Evolutionary conservation across 768 basidiomycete genomes (phyloP), one percentile per base, ranked within the genome.

Genomic region (Suillus brevipes): DNA sequence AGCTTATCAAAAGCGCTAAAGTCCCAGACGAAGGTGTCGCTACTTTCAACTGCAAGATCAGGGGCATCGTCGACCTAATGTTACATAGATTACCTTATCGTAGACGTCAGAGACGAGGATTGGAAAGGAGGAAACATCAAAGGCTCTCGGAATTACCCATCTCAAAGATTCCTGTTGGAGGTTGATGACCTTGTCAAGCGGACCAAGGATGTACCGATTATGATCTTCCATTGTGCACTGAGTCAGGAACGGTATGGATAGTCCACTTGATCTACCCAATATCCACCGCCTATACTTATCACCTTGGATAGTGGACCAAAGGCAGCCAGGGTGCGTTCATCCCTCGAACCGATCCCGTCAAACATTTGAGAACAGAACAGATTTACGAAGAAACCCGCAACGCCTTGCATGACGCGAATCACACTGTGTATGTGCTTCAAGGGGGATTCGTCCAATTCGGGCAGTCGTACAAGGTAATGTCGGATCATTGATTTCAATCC

Each of bases 71-170:
- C 42, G 25, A 40, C 13, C n/a, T 13, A 5, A 20, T 14, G 20
- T 38, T 16, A 14, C 43, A 50, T 59, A 76, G 91, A 94, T 72
- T 94, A 88, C 72, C 74, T 89, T 37, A 83, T 95, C 52, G 84
- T 95, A 47, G 93, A 95, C 74, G 93, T 95, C 38, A 88, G 93
- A n/a, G 92, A 93, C 74, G 85, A 88, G 63, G 93, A 95, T 68
- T 91, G 82, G 75, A 79, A 73, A 13, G 93, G 93, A 68, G 93
- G 93, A 43, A 89, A 94, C 73, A 92, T 95, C 74, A 86, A 83
- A 68, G 82, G 84, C 66, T 82, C 85, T 49, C 71, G 84, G 64
- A 86, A 91, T 71, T 72, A 81, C 40, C 93, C 93, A 1, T 90
- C 90, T 9, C 66, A 73, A 36, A 81, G 80, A 58, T 92, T 94